A percentile compares a stretch with the other conserved stretches of the same genome.
Conservation (phyloP, 257 asterid genomes). For the Solanum paucissectum region DNA sequence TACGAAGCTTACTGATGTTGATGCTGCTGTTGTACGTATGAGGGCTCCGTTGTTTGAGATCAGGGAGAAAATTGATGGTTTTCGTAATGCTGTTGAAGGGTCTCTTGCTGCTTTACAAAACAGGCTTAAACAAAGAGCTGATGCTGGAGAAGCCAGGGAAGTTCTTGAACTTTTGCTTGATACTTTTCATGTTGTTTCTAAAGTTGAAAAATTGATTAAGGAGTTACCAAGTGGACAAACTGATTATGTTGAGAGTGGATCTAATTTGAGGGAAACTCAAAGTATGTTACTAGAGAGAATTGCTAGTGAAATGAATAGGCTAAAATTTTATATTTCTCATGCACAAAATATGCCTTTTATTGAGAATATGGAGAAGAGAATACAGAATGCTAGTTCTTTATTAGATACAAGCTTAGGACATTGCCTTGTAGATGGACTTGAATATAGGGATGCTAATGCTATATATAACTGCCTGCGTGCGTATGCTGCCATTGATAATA, state of each 20-base stretch:
- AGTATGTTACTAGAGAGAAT: constrained; percentile 95
- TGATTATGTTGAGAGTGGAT: constrained; percentile 64
- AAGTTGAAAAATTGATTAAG: constrained; percentile 88
- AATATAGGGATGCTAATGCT: constrained; percentile 79
- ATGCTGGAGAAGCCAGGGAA: constrained; percentile 81
- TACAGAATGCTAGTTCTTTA: constrained; percentile 64
- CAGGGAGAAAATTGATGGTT: constrained; percentile 67
- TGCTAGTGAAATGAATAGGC: constrained; percentile 95
- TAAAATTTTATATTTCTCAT: constrained; percentile 77
- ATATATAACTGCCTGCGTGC: constrained; percentile 94
- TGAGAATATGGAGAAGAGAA: constrained; percentile 94
- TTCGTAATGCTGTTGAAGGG: constrained; percentile 57
- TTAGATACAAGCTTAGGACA: constrained; percentile 79
- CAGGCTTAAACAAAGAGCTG: constrained; percentile 74
- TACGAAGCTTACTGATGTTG: constrained; percentile 85
- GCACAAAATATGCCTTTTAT: constrained; percentile 89
- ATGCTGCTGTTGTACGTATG: constrained; percentile 90
- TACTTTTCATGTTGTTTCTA: constrained; percentile 88
- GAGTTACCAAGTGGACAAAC: constrained; percentile 79
- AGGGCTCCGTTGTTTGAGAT: constrained; percentile 86
- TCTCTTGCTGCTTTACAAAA: constrained; percentile 62
- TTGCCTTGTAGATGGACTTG: constrained; percentile 87
- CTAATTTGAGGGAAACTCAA: constrained; percentile 80
- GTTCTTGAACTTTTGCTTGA: constrained; percentile 84
- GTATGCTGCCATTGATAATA: constrained; percentile 90